Evolutionary conservation across 2,329 filamentous ascomycete species (phyloP).

Genomic region (Apiospora marii): DNA sequence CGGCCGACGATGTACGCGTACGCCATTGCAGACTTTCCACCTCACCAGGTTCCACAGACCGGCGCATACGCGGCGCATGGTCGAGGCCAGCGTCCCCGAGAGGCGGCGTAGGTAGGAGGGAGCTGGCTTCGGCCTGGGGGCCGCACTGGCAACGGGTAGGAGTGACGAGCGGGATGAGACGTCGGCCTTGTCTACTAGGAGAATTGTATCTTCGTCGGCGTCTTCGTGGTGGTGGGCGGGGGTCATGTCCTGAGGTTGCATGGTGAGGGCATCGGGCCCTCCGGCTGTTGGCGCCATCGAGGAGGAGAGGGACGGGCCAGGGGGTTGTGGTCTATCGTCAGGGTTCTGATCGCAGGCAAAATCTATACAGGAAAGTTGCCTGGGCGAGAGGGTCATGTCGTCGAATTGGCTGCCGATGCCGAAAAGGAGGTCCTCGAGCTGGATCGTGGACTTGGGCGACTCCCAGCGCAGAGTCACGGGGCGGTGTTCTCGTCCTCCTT

Average conservation of each 20-base stretch:
- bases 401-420: neutral
- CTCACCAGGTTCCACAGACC: neutral
- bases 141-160: neutral
- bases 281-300: neutral
- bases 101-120: neutral
- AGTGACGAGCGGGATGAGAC: neutral
- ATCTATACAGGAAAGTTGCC: neutral
- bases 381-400: neutral
- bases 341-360: neutral
- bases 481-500: neutral
- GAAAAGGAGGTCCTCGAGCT: conserved; percentile 6
- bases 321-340: neutral
- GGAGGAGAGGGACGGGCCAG: too few species aligned
- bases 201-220: neutral
- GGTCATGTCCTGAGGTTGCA: neutral
- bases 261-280: too few species aligned
- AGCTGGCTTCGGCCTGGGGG: neutral
- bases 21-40: neutral
- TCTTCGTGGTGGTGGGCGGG: neutral
- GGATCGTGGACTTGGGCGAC: conserved; percentile 10
- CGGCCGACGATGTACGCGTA: neutral
- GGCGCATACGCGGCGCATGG: neutral
- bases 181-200: neutral
- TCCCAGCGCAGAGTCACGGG: neutral
- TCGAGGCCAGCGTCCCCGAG: neutral